phyloP scores from a whole-genome alignment of 306 rosid genomes.

The Benincasa hispida region DNA sequence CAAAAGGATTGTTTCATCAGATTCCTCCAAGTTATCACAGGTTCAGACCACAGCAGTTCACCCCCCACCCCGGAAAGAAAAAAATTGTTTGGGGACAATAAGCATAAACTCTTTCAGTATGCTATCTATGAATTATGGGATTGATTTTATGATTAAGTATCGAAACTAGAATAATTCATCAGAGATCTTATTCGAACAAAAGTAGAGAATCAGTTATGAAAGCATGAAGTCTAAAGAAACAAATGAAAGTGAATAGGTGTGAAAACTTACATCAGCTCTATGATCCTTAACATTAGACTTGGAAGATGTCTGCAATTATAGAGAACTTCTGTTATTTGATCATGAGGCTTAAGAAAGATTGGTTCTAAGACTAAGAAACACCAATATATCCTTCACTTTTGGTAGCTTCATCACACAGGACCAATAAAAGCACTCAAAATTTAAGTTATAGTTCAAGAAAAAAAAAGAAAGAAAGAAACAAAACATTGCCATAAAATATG shows the following conservation, averaged over 20 bases:
- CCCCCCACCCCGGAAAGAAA: too few relatives aligned
- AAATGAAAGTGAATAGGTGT: neutral
- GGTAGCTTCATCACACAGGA: neutral
- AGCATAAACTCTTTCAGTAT: too few relatives aligned
- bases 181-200: neutral
- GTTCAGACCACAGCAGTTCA: neutral
- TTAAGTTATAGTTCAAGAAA: neutral
- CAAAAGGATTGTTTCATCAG: neutral
- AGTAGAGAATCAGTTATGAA: neutral
- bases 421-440: neutral
- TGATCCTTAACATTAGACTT: slow-evolving; percentile 26
- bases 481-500: neutral
- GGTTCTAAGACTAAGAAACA: neutral
- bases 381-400: neutral
- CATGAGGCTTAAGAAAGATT: neutral
- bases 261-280: slow-evolving; percentile 56
- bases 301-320: slow-evolving; percentile 36
- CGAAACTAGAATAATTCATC: neutral
- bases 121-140: too few relatives aligned
- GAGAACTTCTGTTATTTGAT: neutral
- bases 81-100: too few relatives aligned
- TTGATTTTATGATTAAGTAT: neutral
- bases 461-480: neutral
- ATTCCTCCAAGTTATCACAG: neutral
- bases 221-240: neutral